Percentiles rank a stretch among this genome's conserved stretches.
Evolutionary conservation across 192 early-diverging fungal species (phyloP).

Genomic region (Phlyctochytrium arcticum): DNA sequence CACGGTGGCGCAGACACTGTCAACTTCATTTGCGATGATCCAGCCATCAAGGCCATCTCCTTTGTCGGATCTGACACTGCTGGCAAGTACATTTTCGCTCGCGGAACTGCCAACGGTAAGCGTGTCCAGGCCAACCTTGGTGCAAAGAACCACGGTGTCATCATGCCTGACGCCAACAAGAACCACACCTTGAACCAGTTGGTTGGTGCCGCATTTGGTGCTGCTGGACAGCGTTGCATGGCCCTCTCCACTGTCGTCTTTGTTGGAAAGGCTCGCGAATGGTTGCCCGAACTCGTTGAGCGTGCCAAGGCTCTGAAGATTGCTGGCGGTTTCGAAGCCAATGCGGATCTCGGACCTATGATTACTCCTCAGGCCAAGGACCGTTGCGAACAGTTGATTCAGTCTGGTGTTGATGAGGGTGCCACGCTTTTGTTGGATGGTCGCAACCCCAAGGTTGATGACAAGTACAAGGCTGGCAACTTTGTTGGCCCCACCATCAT

Average conservation of each 20-base stretch:
- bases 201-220: constrained; percentile 91
- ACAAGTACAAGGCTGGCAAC: constrained; percentile 81
- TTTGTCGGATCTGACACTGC: constrained; percentile 91
- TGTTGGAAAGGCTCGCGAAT: constrained; percentile 78
- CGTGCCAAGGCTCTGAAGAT: constrained; percentile 80
- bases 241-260: constrained; percentile 88
- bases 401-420: constrained; percentile 80
- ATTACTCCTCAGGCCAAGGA: constrained; percentile 75
- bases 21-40: constrained; percentile 84
- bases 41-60: constrained; percentile 83
- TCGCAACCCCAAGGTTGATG: constrained; percentile 59
- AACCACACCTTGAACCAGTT: constrained; percentile 91
- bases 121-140: constrained; percentile 95
- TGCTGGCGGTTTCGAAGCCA: constrained; percentile 75
- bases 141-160: constrained; percentile 96
- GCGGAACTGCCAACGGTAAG: constrained; percentile 86
- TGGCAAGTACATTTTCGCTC: constrained; percentile 84
- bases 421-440: constrained; percentile 83
- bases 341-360: constrained; percentile 87
- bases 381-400: constrained; percentile 73
- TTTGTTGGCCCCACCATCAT: constrained; percentile 94
- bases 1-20: constrained; percentile 85
- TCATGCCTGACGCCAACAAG: constrained; percentile 92
- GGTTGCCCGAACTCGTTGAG: constrained; percentile 87
- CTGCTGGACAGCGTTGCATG: constrained; percentile 98